phyloP scores from a whole-genome alignment of 305 asterid genomes.

The Caryopteris hybrid region DNA sequence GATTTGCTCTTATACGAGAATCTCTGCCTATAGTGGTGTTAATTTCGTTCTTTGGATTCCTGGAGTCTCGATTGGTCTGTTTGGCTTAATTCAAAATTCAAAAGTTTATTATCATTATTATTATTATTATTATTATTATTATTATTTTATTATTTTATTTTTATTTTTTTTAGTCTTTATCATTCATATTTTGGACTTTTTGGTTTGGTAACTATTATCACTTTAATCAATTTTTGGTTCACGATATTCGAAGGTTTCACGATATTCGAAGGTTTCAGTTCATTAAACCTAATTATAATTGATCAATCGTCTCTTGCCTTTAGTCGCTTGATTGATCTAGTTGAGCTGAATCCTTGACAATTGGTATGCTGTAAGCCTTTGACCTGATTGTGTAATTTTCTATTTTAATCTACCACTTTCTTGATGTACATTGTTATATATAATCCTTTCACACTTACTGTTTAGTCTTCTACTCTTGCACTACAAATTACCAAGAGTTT shows the following conservation, averaged over 20 bases:
- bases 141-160: too few species aligned
- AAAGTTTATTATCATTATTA: slow-evolving; percentile 9
- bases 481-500: neutral
- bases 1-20: slow-evolving; percentile 10
- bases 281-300: neutral
- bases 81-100: slow-evolving; percentile 20
- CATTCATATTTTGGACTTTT: slow-evolving; percentile 6
- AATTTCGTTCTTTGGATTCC: slow-evolving; percentile 1
- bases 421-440: too few species aligned
- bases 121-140: too few species aligned
- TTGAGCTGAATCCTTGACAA: neutral
- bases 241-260: slow-evolving; percentile 10
- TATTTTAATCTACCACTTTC: neutral
- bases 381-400: neutral
- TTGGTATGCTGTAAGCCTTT: neutral
- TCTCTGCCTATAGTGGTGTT: neutral
- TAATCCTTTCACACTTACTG: too few species aligned
- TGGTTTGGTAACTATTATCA: slow-evolving; percentile 8
- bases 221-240: neutral
- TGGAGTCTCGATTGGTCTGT: neutral
- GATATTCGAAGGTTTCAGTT: slow-evolving; percentile 9
- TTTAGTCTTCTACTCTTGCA: neutral
- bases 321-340: slow-evolving; percentile 9
- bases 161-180: neutral
- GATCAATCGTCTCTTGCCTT: neutral